Conservation (phyloP, 345 rosid species). For the Dimocarpus longan region DNA sequence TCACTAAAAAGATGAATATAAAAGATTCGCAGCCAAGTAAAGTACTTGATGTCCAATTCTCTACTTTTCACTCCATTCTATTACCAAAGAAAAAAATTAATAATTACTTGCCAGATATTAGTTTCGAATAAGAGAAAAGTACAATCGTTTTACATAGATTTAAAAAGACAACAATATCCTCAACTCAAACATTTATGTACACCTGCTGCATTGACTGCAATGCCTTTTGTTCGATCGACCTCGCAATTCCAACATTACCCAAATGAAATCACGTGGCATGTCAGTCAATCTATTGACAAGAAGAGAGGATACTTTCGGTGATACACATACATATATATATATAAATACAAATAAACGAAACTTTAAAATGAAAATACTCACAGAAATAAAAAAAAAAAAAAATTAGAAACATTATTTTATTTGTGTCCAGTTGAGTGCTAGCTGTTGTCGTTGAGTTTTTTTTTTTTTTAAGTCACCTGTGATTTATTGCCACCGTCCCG, state of each 20-base stretch:
- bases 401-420: background rate
- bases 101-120: background rate
- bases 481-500: slow-evolving; percentile 41
- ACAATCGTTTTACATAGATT: background rate
- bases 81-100: background rate
- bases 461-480: slow-evolving; percentile 25
- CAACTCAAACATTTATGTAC: slow-evolving; percentile 21
- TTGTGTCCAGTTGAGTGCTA: too few relatives aligned
- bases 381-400: background rate
- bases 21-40: background rate
- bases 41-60: background rate
- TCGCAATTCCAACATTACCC: slow-evolving; percentile 5
- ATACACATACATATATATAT: background rate
- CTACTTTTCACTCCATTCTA: background rate
- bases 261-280: background rate
- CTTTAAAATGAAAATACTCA: background rate
- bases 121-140: background rate
- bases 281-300: slow-evolving; percentile 6
- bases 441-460: background rate
- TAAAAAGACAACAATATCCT: background rate
- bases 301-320: slow-evolving; percentile 20
- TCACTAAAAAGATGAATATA: background rate
- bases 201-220: slow-evolving; percentile 22
- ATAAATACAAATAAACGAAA: background rate
- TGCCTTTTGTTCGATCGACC: slow-evolving; percentile 15